phyloP scores from a whole-genome alignment of 257 asterid species.

The Verbascum thapsus region DNA sequence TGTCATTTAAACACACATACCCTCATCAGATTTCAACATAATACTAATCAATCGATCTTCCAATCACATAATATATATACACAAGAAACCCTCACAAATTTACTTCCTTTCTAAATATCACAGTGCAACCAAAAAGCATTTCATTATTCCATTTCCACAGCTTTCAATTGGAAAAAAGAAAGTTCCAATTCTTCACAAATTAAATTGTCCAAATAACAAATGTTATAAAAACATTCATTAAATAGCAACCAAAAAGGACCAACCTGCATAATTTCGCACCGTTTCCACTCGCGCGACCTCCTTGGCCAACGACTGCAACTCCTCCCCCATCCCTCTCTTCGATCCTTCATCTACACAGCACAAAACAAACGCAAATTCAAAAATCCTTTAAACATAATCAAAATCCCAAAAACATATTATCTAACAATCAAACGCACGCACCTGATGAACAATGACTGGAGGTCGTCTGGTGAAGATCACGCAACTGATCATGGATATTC shows the following conservation, averaged over 20 bases:
- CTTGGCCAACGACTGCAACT: conserved; percentile 86
- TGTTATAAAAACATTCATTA: not conserved
- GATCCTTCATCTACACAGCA: conserved; percentile 60
- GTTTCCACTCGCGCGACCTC: conserved; percentile 96
- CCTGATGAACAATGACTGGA: conserved; percentile 53
- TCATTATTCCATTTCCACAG: conserved; percentile 12
- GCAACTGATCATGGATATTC: conserved; percentile 49
- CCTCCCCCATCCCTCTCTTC: conserved; percentile 67
- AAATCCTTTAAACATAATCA: not conserved
- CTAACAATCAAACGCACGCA: conserved; percentile 12
- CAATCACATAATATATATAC: no score
- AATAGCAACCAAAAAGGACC: not conserved
- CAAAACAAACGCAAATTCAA: not conserved
- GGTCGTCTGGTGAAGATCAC: conserved; percentile 47
- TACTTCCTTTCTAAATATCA: no score
- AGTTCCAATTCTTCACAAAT: no score
- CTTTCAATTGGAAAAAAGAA: not conserved
- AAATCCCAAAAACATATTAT: not conserved
- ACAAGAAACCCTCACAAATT: no score
- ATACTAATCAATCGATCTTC: not conserved
- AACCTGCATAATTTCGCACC: conserved; percentile 89
- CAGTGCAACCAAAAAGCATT: not conserved
- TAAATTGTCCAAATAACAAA: not conserved
- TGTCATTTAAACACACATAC: conserved; percentile 5
- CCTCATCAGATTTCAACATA: not conserved